Evolutionary conservation across 1,284 basidiomycete species (phyloP), one percentile per base, ranked within the genome.

Genomic region (Xerocomus amazonicus): DNA sequence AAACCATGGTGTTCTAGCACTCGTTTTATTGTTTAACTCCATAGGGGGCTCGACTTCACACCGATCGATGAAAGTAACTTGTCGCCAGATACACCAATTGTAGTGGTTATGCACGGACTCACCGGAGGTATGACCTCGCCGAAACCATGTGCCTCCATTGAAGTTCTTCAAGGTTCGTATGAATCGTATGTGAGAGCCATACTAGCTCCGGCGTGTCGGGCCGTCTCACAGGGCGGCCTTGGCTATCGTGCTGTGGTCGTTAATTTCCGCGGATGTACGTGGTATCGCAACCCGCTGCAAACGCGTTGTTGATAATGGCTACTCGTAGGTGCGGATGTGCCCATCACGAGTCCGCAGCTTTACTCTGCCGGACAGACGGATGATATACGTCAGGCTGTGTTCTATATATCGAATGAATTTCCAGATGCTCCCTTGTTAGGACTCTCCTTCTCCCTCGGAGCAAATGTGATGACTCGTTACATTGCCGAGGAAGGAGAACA

Each of bases 391-490:
- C 83, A 83, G 48, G 89, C 92, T 1, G 69, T 95, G 39, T 77
- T 89, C 62, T 89, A 90, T 69, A 80, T 98, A 45, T 76, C 84
- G 6, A 70, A 81, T 51, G 70, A 73, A 51, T 95, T 87, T 60
- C 94, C 97, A 3, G 70, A 78, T 19, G 91, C 94, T 0, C 88
- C 87, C 7, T 72, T 98, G 35, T 73, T 95, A 31, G 96, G 91
- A 10, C 72, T 97, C 27, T 93, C 93, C 6, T 99, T 97, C 73
- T 97, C 92, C 3, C 81, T 99, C 41, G 97, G 96, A 45, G 92
- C 94, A 34, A 92, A 92, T 61, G 87, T 98, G 37, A 72, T 99
- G 55, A 87, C 91, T n/a, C 81, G 92, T 55, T 97, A 97, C 69
- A 73, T 96, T 43, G 93, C 90, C 6, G 87, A 97, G 68, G 88